Evolutionary conservation across 495 filamentous ascomycete species (phyloP).

Genomic region (Xanthoparmelia taractica): DNA sequence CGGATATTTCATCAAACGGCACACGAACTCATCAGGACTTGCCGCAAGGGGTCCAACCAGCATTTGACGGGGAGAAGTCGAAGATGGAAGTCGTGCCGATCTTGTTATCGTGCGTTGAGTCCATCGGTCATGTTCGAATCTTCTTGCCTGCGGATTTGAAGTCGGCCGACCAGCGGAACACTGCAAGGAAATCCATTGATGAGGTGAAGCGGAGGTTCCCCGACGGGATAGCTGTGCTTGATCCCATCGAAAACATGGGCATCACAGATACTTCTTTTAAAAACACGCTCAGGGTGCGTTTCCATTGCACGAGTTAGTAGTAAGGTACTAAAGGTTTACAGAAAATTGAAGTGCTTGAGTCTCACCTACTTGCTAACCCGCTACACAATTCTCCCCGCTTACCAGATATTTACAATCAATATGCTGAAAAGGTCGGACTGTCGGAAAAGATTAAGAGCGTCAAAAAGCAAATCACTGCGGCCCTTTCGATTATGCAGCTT

Average conservation of each 20-base stretch:
- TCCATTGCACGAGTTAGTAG: not conserved
- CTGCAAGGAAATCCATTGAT: slow-evolving; percentile 56
- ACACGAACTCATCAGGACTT: slow-evolving; percentile 53
- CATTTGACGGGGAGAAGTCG: slow-evolving; percentile 54
- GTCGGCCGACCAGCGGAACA: slow-evolving; percentile 52
- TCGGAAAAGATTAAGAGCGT: slow-evolving; percentile 69
- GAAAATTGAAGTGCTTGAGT: slow-evolving; percentile 96
- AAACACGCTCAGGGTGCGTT: slow-evolving; percentile 66
- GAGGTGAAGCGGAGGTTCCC: slow-evolving; percentile 80
- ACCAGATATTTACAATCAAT: slow-evolving; percentile 72
- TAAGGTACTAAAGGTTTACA: slow-evolving; percentile 26
- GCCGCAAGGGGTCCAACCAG: slow-evolving; percentile 55
- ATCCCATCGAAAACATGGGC: slow-evolving; percentile 90
- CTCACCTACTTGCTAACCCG: slow-evolving; percentile 78
- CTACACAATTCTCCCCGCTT: slow-evolving; percentile 82
- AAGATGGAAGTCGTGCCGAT: slow-evolving; percentile 83
- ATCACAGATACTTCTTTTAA: slow-evolving; percentile 91
- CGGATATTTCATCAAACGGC: slow-evolving; percentile 46
- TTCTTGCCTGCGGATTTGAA: slow-evolving; percentile 70
- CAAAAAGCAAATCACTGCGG: slow-evolving; percentile 78
- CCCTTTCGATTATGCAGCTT: slow-evolving; percentile 77
- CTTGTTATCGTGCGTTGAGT: slow-evolving; percentile 71
- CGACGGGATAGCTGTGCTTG: slow-evolving; percentile 81
- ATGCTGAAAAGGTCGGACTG: slow-evolving; percentile 69
- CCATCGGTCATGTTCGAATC: slow-evolving; percentile 68